Percentiles rank a stretch among this genome's conserved stretches.
phyloP scores from a whole-genome alignment of 2,329 filamentous ascomycete genomes.

The Fusarium sp. region DNA sequence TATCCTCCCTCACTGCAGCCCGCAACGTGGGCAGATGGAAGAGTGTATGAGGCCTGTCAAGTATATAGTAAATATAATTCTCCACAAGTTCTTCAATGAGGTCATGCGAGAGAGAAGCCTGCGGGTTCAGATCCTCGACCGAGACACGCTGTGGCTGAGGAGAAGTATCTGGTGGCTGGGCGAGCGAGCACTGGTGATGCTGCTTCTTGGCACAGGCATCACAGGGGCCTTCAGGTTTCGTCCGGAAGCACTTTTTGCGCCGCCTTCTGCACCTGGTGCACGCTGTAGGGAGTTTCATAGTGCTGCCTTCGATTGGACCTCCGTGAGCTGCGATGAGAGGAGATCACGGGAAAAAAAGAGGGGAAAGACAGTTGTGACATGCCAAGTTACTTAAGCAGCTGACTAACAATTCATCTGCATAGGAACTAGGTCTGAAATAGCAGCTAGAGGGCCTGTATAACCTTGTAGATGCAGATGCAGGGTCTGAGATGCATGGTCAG shows the following conservation, averaged over 20 bases:
- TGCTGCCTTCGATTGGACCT: background rate
- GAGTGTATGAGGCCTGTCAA: conserved; percentile 1
- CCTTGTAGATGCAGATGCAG: background rate
- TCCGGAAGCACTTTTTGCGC: conserved; percentile 5
- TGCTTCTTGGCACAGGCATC: background rate
- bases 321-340: background rate
- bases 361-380: background rate
- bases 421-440: background rate
- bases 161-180: background rate
- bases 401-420: background rate
- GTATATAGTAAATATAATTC: conserved; percentile 10
- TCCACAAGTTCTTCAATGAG: conserved; percentile 9
- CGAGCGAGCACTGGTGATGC: background rate
- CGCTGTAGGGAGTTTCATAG: background rate
- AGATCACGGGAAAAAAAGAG: background rate
- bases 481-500: background rate
- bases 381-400: background rate
- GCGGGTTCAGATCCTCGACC: background rate
- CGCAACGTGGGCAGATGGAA: background rate
- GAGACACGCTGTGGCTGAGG: background rate
- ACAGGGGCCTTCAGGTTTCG: background rate
- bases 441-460: background rate
- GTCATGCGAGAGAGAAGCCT: conserved; percentile 1
- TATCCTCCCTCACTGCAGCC: background rate
- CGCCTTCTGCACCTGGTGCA: conserved; percentile 7